Percentiles rank a stretch among this genome's conserved stretches.
Evolutionary conservation across 371 early-diverging fungal species (phyloP).

Genomic region (Rozella allomycis): DNA sequence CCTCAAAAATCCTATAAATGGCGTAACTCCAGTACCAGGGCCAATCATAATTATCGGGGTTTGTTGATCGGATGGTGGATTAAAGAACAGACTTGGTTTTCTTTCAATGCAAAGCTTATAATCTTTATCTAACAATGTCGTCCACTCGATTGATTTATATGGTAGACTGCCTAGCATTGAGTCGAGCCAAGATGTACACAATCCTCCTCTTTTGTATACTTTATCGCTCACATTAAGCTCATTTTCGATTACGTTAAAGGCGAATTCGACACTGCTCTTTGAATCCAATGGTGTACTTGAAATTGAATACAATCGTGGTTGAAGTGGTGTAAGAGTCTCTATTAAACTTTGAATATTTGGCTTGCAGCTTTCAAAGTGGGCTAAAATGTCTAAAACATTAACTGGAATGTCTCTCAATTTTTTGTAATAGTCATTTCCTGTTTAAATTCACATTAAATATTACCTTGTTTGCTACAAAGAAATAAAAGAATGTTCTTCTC

Average conservation of each 20-base stretch:
- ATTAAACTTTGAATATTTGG: no score
- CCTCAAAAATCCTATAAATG: slow-evolving; percentile 57
- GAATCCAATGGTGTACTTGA: slow-evolving; percentile 36
- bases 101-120: slow-evolving; percentile 4
- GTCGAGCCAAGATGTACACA: slow-evolving; percentile 64
- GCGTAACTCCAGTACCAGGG: slow-evolving; percentile 76
- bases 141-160: not conserved
- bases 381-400: no score
- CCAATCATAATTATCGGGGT: slow-evolving; percentile 50
- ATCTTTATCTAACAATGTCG: slow-evolving; percentile 12
- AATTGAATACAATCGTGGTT: slow-evolving; percentile 71
- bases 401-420: no score
- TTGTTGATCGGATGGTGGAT: slow-evolving; percentile 23
- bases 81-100: slow-evolving; percentile 7
- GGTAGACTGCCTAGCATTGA: slow-evolving; percentile 8
- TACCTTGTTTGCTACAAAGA: slow-evolving; percentile 52
- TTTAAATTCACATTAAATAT: slow-evolving; percentile 1
- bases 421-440: no score
- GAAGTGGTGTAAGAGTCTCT: slow-evolving; percentile 47
- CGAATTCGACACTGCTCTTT: slow-evolving; percentile 33
- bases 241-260: slow-evolving; percentile 68
- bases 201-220: slow-evolving; percentile 38
- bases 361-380: no score
- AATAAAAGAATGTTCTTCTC: slow-evolving; percentile 50
- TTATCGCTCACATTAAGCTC: slow-evolving; percentile 13